These are phyloP conservation scores for Bathelium albidoporum DNA, from an alignment of 495 filamentous ascomycete genomes.

Conservation along the genomic window DNA sequence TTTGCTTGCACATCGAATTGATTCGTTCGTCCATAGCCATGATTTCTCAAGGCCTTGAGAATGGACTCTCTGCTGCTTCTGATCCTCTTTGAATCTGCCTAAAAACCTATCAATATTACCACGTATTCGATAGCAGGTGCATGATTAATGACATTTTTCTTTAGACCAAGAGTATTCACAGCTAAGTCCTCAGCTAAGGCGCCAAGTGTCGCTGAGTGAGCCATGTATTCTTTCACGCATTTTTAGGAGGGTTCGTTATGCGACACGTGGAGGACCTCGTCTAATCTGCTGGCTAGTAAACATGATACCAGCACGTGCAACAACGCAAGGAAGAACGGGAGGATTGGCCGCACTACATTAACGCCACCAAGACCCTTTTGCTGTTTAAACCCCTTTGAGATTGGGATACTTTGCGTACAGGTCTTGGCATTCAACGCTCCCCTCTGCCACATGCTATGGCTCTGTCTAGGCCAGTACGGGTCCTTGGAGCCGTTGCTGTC, in stretches of 20 bases:
- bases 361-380: not conserved
- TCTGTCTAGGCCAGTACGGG: conserved; percentile 70
- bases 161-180: conserved; percentile 25
- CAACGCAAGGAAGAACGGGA: too few species aligned
- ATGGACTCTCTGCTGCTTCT: conserved; percentile 39
- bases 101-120: not conserved
- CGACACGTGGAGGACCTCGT: not conserved
- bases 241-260: not conserved
- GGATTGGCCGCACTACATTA: too few species aligned
- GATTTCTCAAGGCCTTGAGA: conserved; percentile 45
- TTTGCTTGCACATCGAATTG: conserved; percentile 73
- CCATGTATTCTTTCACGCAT: conserved; percentile 30
- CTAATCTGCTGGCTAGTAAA: too few species aligned
- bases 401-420: not conserved
- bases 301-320: too few species aligned
- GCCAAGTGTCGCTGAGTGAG: conserved; percentile 33
- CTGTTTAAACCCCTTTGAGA: not conserved
- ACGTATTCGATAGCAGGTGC: not conserved
- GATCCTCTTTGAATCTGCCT: conserved; percentile 39
- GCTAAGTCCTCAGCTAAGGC: conserved; percentile 48
- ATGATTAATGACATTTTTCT: not conserved
- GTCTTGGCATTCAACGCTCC: not conserved
- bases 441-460: conserved; percentile 45
- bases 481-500: conserved; percentile 59
- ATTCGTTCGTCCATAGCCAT: conserved; percentile 63